Conservation (phyloP, 2,329 filamentous ascomycete genomes). For the Alternaria angustiovoidea region DNA sequence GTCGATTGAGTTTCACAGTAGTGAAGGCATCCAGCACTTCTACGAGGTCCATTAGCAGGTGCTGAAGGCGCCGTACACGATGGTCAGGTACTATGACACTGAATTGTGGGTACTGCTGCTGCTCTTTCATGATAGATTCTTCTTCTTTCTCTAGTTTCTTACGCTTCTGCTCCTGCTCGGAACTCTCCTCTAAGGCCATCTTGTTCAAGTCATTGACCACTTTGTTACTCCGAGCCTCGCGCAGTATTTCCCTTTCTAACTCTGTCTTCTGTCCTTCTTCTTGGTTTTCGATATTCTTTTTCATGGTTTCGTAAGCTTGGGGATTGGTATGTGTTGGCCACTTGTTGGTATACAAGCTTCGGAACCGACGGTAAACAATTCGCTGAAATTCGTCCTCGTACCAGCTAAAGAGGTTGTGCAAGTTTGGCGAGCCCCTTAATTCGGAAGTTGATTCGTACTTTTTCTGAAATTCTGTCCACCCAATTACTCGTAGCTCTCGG, state of each 20-base stretch:
- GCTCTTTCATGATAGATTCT: background rate
- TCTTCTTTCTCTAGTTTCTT: background rate
- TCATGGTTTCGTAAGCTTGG: conserved; percentile 1
- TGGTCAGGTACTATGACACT: conserved; percentile 17
- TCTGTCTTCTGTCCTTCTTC: no score
- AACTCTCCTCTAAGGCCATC: background rate
- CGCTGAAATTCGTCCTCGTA: conserved; percentile 14
- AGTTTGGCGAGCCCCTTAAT: background rate
- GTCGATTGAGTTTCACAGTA: conserved; percentile 13
- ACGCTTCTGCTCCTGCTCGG: background rate
- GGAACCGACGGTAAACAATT: conserved; percentile 13
- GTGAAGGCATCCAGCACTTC: conserved; percentile 4
- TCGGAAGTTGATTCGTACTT: background rate
- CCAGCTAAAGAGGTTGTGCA: conserved; percentile 9
- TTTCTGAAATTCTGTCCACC: conserved; percentile 12
- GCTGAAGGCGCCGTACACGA: conserved; percentile 14
- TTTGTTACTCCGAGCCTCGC: background rate
- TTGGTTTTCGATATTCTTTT: background rate
- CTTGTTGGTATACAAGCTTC: conserved; percentile 6
- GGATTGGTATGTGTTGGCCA: conserved; percentile 2
- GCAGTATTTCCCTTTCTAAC: no score
- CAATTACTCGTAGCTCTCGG: conserved; percentile 12
- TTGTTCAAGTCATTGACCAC: background rate
- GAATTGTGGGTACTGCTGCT: conserved; percentile 1
- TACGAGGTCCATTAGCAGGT: conserved; percentile 15